phyloP scores from a whole-genome alignment of 495 filamentous ascomycete genomes.

The Penicillium diatomitis region DNA sequence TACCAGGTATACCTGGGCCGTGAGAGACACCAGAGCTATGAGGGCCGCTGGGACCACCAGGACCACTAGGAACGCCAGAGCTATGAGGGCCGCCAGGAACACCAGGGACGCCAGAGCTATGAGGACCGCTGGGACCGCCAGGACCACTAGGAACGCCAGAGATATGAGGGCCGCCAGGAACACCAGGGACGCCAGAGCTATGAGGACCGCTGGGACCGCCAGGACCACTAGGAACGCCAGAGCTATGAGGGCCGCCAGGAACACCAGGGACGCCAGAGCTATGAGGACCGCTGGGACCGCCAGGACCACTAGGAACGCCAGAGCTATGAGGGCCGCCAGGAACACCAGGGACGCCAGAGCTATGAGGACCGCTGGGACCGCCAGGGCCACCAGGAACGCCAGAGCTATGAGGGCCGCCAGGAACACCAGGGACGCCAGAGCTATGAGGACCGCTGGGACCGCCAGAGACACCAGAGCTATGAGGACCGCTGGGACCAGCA shows the following conservation, averaged over 20 bases:
- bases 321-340: neutral
- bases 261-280: neutral
- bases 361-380: too few species aligned
- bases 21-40: neutral
- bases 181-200: constrained; percentile 2
- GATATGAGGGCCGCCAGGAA: neutral
- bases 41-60: neutral
- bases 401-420: too few species aligned
- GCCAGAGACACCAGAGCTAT: neutral
- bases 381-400: too few species aligned
- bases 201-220: too few species aligned
- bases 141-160: neutral
- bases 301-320: neutral
- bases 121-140: neutral
- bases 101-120: neutral
- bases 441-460: too few species aligned
- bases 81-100: neutral
- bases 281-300: neutral
- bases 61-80: neutral
- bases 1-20: neutral
- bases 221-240: constrained; percentile 4
- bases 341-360: neutral
- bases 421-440: too few species aligned
- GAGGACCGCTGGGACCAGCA: neutral
- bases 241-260: constrained; percentile 11